Evolutionary conservation across 2,329 filamentous ascomycete genomes (phyloP).

Genomic region (Pseudogymnoascus sp.): DNA sequence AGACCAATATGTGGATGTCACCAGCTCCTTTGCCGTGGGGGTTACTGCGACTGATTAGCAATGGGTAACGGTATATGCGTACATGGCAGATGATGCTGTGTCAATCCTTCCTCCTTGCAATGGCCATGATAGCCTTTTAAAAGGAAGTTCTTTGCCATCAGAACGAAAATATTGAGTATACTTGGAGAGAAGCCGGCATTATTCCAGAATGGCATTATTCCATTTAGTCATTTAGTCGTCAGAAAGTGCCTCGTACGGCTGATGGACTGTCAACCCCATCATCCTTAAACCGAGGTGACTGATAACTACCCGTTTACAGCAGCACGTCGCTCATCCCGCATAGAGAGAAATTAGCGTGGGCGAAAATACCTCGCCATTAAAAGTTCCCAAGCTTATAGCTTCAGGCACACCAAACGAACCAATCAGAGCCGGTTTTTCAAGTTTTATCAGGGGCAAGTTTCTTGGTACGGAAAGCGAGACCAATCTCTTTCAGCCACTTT

Average conservation of each 20-base stretch:
- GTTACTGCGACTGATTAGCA: background rate
- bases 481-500: background rate
- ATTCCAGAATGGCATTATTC: background rate
- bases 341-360: background rate
- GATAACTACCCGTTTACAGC: background rate
- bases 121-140: background rate
- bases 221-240: background rate
- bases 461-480: background rate
- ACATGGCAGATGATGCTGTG: background rate
- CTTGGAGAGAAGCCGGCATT: background rate
- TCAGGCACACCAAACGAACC: background rate
- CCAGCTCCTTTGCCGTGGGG: background rate
- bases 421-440: background rate
- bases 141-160: background rate
- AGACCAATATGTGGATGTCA: background rate
- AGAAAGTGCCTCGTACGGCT: background rate
- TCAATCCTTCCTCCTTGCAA: background rate
- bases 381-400: background rate
- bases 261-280: background rate
- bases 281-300: background rate
- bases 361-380: constrained; percentile 1
- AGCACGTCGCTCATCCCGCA: background rate
- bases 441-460: background rate
- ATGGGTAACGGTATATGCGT: background rate
- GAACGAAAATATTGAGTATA: background rate